These are phyloP conservation scores for Erodium trifolium DNA, from an alignment of 441 rosid genomes.

Conservation along the genomic window DNA sequence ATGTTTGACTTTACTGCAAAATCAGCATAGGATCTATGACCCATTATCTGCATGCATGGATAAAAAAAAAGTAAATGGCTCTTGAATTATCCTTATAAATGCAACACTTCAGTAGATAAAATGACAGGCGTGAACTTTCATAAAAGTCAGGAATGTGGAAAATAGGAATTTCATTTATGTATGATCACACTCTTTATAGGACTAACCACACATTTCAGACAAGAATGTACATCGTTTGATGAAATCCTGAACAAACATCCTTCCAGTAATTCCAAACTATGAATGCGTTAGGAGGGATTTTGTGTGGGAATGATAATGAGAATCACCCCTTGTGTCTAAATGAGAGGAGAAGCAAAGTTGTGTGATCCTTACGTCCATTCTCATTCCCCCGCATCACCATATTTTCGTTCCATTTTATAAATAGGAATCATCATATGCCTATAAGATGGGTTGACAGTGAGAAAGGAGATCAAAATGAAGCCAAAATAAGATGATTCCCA, in stretches of 20 bases:
- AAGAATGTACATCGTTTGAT: not conserved
- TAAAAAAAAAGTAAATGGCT: not conserved
- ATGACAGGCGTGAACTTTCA: not conserved
- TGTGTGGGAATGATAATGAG: too few relatives aligned
- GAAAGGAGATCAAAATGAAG: too few relatives aligned
- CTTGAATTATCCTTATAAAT: constrained; percentile 3
- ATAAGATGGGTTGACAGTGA: too few relatives aligned
- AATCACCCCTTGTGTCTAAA: too few relatives aligned
- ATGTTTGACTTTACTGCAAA: constrained; percentile 61
- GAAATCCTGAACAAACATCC: not conserved
- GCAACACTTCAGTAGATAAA: not conserved
- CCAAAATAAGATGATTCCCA: too few relatives aligned
- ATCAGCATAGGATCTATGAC: constrained; percentile 67
- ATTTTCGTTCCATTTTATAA: too few relatives aligned
- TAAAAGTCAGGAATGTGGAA: not conserved
- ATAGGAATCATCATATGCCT: too few relatives aligned
- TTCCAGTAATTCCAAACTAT: not conserved
- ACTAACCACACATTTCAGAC: not conserved
- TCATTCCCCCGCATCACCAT: too few relatives aligned
- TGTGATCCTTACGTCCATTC: too few relatives aligned
- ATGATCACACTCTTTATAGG: not conserved
- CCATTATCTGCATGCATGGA: constrained; percentile 51
- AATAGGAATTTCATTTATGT: not conserved
- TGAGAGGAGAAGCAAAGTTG: too few relatives aligned
- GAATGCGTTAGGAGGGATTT: too few relatives aligned